Evolutionary conservation across 495 filamentous ascomycete genomes (phyloP), one percentile per base, ranked within the genome.

Genomic region (Oleoguttula mirabilis): DNA sequence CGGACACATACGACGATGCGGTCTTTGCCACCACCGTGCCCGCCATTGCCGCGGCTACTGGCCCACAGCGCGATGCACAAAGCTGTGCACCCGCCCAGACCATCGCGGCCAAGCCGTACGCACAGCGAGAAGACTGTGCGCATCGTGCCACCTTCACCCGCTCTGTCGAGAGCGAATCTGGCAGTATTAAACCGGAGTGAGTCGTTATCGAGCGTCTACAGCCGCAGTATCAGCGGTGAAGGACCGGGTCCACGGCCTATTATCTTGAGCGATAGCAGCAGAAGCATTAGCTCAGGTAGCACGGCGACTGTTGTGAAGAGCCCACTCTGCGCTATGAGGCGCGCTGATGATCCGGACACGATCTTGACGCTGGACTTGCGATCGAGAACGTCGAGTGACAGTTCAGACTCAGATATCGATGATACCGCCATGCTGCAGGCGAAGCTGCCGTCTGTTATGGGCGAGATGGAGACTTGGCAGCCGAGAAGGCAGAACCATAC

Each of bases 121-220:
- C 12, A 31, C 10, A 48, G 30, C 12, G 3, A 33, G 15, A 36
- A 22, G 34, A 44, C 39, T 2, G 40, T 49, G 2, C 23, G 40
- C 21, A 43, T 49, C 11, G 40, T 49, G 2, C 46, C 46, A n/a
- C 40, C 39, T 3, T 49, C 46, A 6, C 46, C 46, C 2, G 35
- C 40, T 1, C 28, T 39, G 11, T 43, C 34, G 6, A 16, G 23
- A 2, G 19, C 15, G 5, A 44, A 49, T 22, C 35, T 49, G 4
- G 27, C 39, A 4, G 32, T 32, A 2, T 27, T 17, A 12, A 44
- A 49, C 25, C 33, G 17, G 19, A 49, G 46, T 25, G 46, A 49
- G 32, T 43, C 39, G 33, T 23, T 49, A n/a, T 49, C 46, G 16
- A 49, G 46, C 16, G 34, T 49, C 11, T 49, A 49, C 40, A 49